Evolutionary conservation across 192 early-diverging fungal genomes (phyloP).

Genomic region (Paraglomus brasilianum): DNA sequence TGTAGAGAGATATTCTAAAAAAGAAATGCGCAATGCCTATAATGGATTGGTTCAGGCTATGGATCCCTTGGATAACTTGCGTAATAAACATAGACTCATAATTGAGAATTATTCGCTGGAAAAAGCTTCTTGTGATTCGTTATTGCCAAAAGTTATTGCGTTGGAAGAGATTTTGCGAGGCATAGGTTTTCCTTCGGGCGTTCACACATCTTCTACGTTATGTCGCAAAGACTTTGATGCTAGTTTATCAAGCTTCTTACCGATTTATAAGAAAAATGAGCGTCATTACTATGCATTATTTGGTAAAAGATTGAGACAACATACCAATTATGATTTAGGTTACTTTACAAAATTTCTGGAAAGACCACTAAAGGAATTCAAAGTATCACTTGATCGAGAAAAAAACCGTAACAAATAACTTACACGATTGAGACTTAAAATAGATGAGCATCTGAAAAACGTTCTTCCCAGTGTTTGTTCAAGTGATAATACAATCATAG

Average conservation of each 20-base stretch:
- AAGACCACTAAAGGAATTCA: slow-evolving; percentile 2
- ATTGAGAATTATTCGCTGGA: neutral
- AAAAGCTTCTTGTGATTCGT: neutral
- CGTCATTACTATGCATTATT: too few relatives aligned
- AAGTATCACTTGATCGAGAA: neutral
- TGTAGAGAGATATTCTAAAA: too few relatives aligned
- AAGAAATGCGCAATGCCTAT: too few relatives aligned
- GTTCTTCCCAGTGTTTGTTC: too few relatives aligned
- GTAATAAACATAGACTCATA: neutral
- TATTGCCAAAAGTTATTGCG: slow-evolving; percentile 1
- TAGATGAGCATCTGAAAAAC: too few relatives aligned
- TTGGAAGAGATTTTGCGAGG: neutral
- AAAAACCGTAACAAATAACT: neutral
- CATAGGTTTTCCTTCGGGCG: neutral
- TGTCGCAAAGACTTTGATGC: too few relatives aligned
- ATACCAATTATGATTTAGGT: neutral
- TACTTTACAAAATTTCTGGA: slow-evolving; percentile 1
- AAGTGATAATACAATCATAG: too few relatives aligned
- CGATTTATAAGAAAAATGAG: slow-evolving; percentile 5
- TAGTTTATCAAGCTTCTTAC: neutral
- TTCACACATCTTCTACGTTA: too few relatives aligned
- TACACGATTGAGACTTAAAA: too few relatives aligned
- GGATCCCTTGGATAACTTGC: neutral
- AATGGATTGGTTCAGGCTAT: too few relatives aligned
- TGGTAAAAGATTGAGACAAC: too few relatives aligned